Percentiles rank a stretch among this genome's conserved stretches.
phyloP scores from a whole-genome alignment of 495 filamentous ascomycete species.

The Talaromyces nanjingensis region DNA sequence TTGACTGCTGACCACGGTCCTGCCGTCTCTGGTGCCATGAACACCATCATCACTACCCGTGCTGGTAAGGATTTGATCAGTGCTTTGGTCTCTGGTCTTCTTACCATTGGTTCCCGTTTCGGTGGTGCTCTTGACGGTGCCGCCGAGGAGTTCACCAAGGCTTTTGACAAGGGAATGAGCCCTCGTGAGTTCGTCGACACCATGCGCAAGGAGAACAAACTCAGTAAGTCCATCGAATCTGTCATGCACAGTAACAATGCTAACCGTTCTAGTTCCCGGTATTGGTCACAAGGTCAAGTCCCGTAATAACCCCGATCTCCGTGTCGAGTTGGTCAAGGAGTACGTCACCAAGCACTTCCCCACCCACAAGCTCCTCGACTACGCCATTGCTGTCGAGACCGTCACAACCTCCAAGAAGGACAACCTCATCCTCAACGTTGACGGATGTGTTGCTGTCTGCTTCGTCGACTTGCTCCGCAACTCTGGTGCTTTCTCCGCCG shows the following conservation, averaged over 20 bases:
- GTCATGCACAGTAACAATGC: constrained; percentile 9
- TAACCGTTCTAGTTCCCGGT: constrained; percentile 65
- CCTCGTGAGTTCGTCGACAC: constrained; percentile 97
- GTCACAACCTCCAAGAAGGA: constrained; percentile 99
- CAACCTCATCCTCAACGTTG: constrained; percentile 98
- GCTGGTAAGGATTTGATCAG: constrained; percentile 98
- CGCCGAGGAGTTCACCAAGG: constrained; percentile 96
- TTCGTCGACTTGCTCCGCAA: constrained; percentile 97
- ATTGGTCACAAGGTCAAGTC: constrained; percentile 99
- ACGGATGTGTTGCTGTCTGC: constrained; percentile 96
- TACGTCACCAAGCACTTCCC: constrained; percentile 97
- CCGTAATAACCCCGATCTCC: constrained; percentile 98
- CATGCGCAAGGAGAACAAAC: constrained; percentile 99
- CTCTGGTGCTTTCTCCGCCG: constrained; percentile 81
- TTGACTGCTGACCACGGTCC: constrained; percentile 98
- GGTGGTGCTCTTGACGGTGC: constrained; percentile 97
- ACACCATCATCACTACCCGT: constrained; percentile 99
- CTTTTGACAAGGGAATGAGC: constrained; percentile 94
- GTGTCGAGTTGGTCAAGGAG: constrained; percentile 98
- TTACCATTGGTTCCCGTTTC: constrained; percentile 97
- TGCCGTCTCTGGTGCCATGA: constrained; percentile 98
- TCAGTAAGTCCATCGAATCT: constrained; percentile 52
- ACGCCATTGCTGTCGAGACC: constrained; percentile 93
- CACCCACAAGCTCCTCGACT: constrained; percentile 93
- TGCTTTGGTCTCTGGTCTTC: constrained; percentile 87